Conservation (phyloP, 2,329 filamentous ascomycete species). For the Pseudogymnoascus sp. region DNA sequence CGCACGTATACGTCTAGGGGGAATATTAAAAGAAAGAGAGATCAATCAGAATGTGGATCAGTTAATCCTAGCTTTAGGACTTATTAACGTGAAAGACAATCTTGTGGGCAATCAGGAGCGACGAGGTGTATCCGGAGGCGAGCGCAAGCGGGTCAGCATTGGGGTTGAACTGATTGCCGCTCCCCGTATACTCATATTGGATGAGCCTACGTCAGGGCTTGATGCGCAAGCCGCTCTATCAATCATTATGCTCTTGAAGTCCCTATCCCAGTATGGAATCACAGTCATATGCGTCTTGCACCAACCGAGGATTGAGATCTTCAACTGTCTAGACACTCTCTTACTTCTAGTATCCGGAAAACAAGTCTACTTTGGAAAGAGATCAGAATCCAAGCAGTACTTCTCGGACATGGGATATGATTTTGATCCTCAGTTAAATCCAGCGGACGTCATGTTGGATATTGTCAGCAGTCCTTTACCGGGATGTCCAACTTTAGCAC, state of each 20-base stretch:
- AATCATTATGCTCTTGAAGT: conserved; percentile 40
- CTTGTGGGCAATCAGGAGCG: conserved; percentile 42
- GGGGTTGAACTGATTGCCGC: conserved; percentile 49
- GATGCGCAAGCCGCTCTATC: conserved; percentile 42
- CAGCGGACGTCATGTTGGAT: conserved; percentile 50
- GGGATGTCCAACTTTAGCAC: neutral
- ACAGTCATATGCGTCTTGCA: conserved; percentile 52
- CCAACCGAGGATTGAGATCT: conserved; percentile 51
- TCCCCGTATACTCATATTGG: conserved; percentile 46
- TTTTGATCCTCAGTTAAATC: conserved; percentile 42
- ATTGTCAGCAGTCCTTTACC: conserved; percentile 34
- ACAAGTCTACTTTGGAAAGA: conserved; percentile 44
- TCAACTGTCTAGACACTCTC: conserved; percentile 46
- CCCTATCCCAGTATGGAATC: conserved; percentile 43
- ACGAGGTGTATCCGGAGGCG: conserved; percentile 47
- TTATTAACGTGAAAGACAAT: conserved; percentile 43
- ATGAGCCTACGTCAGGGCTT: conserved; percentile 44
- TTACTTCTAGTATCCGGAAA: conserved; percentile 47
- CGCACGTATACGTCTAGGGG: conserved; percentile 44
- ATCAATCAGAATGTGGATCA: conserved; percentile 46
- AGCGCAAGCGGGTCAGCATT: conserved; percentile 50
- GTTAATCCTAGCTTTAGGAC: conserved; percentile 44
- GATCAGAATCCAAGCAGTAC: conserved; percentile 36
- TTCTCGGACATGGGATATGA: conserved; percentile 44
- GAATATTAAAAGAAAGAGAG: conserved; percentile 40